These are phyloP conservation scores for Fusarium mangiferae DNA, from an alignment of 2,329 filamentous ascomycete genomes.

Conservation along the genomic window DNA sequence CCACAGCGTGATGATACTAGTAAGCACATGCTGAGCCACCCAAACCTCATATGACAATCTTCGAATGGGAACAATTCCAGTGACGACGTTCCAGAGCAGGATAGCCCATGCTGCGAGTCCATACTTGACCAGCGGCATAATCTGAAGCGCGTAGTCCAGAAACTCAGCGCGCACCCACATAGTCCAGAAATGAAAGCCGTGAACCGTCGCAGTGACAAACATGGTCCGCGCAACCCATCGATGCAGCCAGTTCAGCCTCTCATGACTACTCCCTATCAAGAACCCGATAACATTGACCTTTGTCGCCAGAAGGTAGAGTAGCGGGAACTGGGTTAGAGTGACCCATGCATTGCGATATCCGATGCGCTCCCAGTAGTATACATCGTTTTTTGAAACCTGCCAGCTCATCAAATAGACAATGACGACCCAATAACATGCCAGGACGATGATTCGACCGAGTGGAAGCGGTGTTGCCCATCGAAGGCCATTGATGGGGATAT, in stretches of 20 bases:
- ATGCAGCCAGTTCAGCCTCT: slow-evolving; percentile 78
- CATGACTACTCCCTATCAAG: slow-evolving; percentile 72
- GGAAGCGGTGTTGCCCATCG: slow-evolving; percentile 69
- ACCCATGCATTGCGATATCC: slow-evolving; percentile 76
- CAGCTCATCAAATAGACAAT: slow-evolving; percentile 67
- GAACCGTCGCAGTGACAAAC: slow-evolving; percentile 73
- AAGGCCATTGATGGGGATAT: slow-evolving; percentile 57
- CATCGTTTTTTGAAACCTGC: slow-evolving; percentile 60
- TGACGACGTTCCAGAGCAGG: slow-evolving; percentile 72
- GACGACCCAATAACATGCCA: slow-evolving; percentile 68
- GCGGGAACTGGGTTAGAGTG: slow-evolving; percentile 70
- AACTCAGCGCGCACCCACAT: slow-evolving; percentile 71
- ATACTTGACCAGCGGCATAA: slow-evolving; percentile 73
- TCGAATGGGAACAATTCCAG: slow-evolving; percentile 71
- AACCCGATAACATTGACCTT: slow-evolving; percentile 69
- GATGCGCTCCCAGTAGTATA: slow-evolving; percentile 71
- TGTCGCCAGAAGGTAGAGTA: slow-evolving; percentile 70
- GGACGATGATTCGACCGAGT: slow-evolving; percentile 63
- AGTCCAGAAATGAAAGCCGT: slow-evolving; percentile 75
- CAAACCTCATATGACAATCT: slow-evolving; percentile 77
- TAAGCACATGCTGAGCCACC: slow-evolving; percentile 72
- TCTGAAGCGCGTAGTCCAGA: slow-evolving; percentile 65
- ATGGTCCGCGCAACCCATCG: slow-evolving; percentile 77
- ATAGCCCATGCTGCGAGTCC: slow-evolving; percentile 74
- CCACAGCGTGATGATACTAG: slow-evolving; percentile 70